Evolutionary conservation across 352 stramenopile genomes (phyloP).

Genomic region (Phytophthora sp.): DNA sequence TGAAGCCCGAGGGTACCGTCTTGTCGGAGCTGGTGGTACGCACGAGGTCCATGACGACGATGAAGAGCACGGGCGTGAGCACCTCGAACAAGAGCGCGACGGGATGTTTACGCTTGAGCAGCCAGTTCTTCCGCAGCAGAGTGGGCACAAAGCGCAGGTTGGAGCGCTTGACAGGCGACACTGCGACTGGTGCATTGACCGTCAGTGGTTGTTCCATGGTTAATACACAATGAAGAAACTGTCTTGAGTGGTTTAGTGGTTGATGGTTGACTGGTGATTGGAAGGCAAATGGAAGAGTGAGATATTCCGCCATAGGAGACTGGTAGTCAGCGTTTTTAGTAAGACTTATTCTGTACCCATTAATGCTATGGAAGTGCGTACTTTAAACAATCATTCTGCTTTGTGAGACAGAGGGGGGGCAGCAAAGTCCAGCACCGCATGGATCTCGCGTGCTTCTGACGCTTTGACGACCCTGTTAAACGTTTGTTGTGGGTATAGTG

Average conservation of each 20-base stretch:
- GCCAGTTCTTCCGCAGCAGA: slow-evolving; percentile 80
- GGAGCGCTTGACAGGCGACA: slow-evolving; percentile 14
- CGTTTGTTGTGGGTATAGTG: slow-evolving; percentile 1
- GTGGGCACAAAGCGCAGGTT: slow-evolving; percentile 56
- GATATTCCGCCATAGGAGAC: slow-evolving; percentile 3
- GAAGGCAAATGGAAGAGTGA: slow-evolving; percentile 24
- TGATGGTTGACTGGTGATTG: not conserved
- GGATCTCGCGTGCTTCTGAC: no score
- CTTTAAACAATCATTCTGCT: slow-evolving; percentile 15
- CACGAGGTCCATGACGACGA: slow-evolving; percentile 63
- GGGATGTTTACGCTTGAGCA: slow-evolving; percentile 75
- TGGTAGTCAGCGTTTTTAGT: no score
- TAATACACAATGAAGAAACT: not conserved
- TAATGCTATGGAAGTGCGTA: not conserved
- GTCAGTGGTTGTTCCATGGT: slow-evolving; percentile 33
- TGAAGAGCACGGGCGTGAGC: slow-evolving; percentile 62
- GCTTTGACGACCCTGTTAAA: no score
- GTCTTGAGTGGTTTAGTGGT: not conserved
- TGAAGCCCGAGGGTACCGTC: slow-evolving; percentile 47
- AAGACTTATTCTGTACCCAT: no score
- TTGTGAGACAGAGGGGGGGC: no score
- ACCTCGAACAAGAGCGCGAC: slow-evolving; percentile 62
- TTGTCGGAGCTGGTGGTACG: slow-evolving; percentile 47
- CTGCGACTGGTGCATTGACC: slow-evolving; percentile 8
- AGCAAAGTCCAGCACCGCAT: no score